phyloP scores from a whole-genome alignment of 768 basidiomycete genomes.

The Butyriboletus loyo region DNA sequence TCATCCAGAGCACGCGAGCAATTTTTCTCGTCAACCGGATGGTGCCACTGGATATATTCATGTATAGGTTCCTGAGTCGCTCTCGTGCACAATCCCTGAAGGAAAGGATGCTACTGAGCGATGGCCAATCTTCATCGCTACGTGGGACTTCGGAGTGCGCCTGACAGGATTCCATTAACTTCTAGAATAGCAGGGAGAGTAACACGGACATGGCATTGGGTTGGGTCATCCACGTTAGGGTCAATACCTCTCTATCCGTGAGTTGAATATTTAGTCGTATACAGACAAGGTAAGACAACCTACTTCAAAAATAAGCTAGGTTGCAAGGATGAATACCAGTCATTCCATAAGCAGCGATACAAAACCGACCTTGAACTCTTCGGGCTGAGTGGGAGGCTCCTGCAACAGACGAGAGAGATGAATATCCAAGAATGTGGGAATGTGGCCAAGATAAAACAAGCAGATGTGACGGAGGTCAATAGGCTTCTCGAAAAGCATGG shows the following conservation, averaged over 20 bases:
- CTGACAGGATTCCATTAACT: slow-evolving; percentile 37
- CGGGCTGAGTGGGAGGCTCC: slow-evolving; percentile 82
- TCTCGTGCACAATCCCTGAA: slow-evolving; percentile 78
- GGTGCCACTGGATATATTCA: slow-evolving; percentile 56
- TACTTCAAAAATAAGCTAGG: slow-evolving; percentile 75
- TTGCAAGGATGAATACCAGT: slow-evolving; percentile 1
- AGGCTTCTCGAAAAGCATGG: slow-evolving; percentile 86
- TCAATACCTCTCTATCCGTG: slow-evolving; percentile 83
- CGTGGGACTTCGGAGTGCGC: slow-evolving; percentile 86
- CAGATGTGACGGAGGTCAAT: slow-evolving; percentile 95
- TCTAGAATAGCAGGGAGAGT: neutral
- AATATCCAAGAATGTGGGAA: slow-evolving; percentile 90
- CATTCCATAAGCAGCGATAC: neutral
- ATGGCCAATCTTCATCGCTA: slow-evolving; percentile 84
- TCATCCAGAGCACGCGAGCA: slow-evolving; percentile 85
- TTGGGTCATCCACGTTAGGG: slow-evolving; percentile 89
- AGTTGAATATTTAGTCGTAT: slow-evolving; percentile 3
- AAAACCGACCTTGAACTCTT: slow-evolving; percentile 62
- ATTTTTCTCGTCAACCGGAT: slow-evolving; percentile 56
- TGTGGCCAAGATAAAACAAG: slow-evolving; percentile 95
- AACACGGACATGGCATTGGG: slow-evolving; percentile 70
- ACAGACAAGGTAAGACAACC: slow-evolving; percentile 2
- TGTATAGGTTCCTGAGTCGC: slow-evolving; percentile 71
- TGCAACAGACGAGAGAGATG: slow-evolving; percentile 72
- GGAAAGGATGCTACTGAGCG: slow-evolving; percentile 59